Evolutionary conservation across 805 yeast species (phyloP).

Genomic region (Yarrowia sp.): DNA sequence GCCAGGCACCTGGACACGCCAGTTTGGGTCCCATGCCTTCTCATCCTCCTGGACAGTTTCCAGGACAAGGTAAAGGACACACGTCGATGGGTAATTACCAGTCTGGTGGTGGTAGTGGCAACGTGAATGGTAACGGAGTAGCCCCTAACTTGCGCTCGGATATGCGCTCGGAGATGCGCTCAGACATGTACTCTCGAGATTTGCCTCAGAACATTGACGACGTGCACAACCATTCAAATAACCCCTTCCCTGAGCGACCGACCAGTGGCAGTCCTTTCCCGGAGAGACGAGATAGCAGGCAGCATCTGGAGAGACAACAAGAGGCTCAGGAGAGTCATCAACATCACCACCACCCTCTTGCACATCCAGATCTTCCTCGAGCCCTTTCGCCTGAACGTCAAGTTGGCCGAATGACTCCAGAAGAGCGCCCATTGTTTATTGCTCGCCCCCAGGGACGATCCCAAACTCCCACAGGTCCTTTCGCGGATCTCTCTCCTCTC

Average conservation of each 20-base stretch:
- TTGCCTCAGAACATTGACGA: slow-evolving; percentile 1
- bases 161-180: background rate
- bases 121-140: background rate
- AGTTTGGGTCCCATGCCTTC: slow-evolving; percentile 16
- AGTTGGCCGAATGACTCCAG: slow-evolving; percentile 4
- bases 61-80: background rate
- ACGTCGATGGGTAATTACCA: background rate
- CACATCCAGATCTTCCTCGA: background rate
- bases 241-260: background rate
- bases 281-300: background rate
- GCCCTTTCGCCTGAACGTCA: slow-evolving; percentile 13
- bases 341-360: background rate
- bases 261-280: background rate
- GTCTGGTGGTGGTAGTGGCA: background rate
- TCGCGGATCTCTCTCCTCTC: slow-evolving; percentile 10
- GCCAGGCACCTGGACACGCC: slow-evolving; percentile 3
- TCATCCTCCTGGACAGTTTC: slow-evolving; percentile 4
- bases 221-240: background rate
- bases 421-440: slow-evolving; percentile 8
- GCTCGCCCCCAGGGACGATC: background rate
- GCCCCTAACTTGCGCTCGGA: background rate
- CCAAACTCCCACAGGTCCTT: background rate
- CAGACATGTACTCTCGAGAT: background rate
- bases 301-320: background rate
- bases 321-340: background rate